These are phyloP conservation scores for Ilyonectria destructans DNA, from an alignment of 2,329 filamentous ascomycete species.

Conservation along the genomic window DNA sequence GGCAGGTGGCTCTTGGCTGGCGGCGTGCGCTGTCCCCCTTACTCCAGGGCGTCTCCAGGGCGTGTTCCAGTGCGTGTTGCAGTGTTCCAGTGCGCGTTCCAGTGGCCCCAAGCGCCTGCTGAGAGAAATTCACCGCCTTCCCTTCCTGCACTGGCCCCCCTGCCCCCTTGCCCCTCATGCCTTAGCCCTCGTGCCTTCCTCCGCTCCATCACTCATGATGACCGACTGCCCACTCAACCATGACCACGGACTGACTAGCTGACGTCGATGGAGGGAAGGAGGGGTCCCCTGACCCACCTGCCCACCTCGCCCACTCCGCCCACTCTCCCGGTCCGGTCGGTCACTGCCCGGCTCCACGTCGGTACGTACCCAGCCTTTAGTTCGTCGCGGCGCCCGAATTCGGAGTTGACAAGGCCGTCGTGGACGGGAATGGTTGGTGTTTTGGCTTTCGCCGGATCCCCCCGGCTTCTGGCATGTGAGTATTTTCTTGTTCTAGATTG, in stretches of 20 bases:
- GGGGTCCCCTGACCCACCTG: conserved; percentile 25
- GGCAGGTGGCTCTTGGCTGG: neutral
- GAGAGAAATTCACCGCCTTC: too few species aligned
- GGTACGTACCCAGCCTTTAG: conserved; percentile 18
- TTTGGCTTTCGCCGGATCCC: neutral
- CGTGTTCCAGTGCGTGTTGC: too few species aligned
- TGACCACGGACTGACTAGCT: conserved; percentile 1
- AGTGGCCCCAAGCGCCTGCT: too few species aligned
- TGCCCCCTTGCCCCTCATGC: neutral
- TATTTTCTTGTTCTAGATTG: neutral
- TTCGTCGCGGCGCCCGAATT: conserved; percentile 23
- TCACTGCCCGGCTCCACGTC: conserved; percentile 13
- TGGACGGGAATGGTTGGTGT: conserved; percentile 7
- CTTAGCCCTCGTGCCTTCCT: neutral
- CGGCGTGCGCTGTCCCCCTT: too few species aligned
- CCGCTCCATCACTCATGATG: neutral
- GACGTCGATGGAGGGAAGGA: conserved; percentile 24
- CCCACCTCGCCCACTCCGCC: conserved; percentile 15
- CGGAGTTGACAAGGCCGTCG: conserved; percentile 21
- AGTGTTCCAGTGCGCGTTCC: too few species aligned
- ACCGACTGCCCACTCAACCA: conserved; percentile 1
- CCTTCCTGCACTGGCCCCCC: neutral
- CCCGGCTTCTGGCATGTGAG: neutral
- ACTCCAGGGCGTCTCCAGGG: too few species aligned
- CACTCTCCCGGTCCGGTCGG: conserved; percentile 9